A percentile compares a stretch with the other conserved stretches of the same genome.
phyloP scores from a whole-genome alignment of 139 green algal species.

The Pleodorina starrii region DNA sequence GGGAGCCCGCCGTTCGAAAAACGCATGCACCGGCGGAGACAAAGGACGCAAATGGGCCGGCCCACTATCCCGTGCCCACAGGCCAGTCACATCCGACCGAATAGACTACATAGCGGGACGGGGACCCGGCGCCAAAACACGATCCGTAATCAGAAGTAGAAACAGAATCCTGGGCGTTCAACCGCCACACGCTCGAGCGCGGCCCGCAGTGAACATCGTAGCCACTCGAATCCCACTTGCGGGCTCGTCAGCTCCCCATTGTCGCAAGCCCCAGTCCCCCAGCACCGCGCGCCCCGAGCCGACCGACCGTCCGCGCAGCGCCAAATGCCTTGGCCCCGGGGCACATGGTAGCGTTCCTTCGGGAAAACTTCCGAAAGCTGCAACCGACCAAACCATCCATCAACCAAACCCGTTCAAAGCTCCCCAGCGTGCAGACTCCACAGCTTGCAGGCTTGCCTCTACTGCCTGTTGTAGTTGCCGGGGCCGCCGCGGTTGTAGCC shows the following conservation, averaged over 20 bases:
- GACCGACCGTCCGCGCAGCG: too few relatives aligned
- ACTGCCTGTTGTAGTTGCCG: conserved; percentile 45
- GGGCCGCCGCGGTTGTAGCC: neutral
- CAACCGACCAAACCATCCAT: neutral
- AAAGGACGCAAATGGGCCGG: neutral
- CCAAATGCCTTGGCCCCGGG: neutral
- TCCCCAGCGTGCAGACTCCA: neutral
- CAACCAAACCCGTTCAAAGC: neutral
- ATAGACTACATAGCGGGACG: neutral
- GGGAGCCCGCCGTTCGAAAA: neutral
- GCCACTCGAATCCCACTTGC: neutral
- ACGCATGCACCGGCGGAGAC: conserved; percentile 20
- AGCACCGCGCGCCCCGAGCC: neutral
- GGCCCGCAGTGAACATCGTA: neutral
- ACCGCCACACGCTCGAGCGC: too few relatives aligned
- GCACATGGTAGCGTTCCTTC: neutral
- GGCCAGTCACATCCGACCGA: conserved; percentile 29
- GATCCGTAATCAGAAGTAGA: too few relatives aligned
- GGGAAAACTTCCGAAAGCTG: neutral
- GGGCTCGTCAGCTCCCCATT: neutral
- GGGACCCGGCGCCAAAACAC: neutral
- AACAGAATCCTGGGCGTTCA: neutral
- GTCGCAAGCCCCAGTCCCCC: neutral
- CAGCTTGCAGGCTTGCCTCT: neutral
- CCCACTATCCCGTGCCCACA: neutral